Conservation (phyloP, 352 stramenopile species). For the Phytophthora pluvialis region DNA sequence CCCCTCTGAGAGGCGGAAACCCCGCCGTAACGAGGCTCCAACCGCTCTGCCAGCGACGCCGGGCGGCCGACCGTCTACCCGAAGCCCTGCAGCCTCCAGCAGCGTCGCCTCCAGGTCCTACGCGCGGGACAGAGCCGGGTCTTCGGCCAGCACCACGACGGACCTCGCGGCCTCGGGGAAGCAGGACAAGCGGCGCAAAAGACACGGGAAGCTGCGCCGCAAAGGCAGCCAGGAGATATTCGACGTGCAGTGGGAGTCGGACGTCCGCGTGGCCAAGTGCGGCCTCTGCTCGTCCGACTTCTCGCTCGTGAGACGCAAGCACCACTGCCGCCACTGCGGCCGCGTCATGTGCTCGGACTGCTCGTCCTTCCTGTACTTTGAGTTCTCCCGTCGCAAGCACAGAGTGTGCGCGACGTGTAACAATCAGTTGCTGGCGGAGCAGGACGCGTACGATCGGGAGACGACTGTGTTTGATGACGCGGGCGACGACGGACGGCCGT, state of each 20-base stretch:
- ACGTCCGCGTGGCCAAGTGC: constrained; percentile 50
- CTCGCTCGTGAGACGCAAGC: constrained; percentile 73
- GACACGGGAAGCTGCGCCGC: constrained; percentile 37
- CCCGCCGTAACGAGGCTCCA: constrained; percentile 11
- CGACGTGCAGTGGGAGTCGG: constrained; percentile 67
- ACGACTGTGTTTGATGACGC: constrained; percentile 24
- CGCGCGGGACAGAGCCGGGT: constrained; percentile 29
- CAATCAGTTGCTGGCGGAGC: constrained; percentile 28
- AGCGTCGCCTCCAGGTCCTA: constrained; percentile 35
- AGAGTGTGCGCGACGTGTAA: constrained; percentile 65
- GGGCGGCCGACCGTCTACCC: neutral
- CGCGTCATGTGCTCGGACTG: constrained; percentile 83
- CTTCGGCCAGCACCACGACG: constrained; percentile 25
- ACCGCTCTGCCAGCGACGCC: neutral
- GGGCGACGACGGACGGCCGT: constrained; percentile 9
- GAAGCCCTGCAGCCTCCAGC: constrained; percentile 29
- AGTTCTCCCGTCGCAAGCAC: constrained; percentile 66
- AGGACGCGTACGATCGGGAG: constrained; percentile 36
- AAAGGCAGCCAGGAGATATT: constrained; percentile 71
- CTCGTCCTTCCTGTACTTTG: constrained; percentile 70
- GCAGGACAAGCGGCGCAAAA: constrained; percentile 16
- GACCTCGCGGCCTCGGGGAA: constrained; percentile 25
- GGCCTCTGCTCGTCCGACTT: constrained; percentile 64
- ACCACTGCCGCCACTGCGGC: constrained; percentile 79
- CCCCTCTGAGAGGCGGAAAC: constrained; percentile 1